Conservation (phyloP, 2,329 filamentous ascomycete species). For the Fusarium chlamydosporum region DNA sequence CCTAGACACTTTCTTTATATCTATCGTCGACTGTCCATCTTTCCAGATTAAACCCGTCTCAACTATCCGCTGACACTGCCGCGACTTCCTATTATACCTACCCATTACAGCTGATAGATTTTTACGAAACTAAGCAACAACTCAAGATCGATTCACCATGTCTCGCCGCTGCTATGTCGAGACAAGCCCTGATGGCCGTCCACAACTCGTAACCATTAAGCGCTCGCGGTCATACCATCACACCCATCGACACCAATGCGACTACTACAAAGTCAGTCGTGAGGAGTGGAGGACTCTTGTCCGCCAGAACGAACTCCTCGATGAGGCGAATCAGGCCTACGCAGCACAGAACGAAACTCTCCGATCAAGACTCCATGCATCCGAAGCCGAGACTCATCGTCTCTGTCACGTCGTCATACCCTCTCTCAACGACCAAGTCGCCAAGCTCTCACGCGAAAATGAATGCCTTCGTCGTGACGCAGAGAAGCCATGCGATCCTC, state of each 20-base stretch:
- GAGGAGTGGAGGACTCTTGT: constrained; percentile 58
- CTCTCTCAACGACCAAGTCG: constrained; percentile 57
- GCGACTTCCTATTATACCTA: constrained; percentile 2
- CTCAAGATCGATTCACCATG: constrained; percentile 47
- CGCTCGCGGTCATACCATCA: constrained; percentile 57
- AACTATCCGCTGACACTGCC: constrained; percentile 6
- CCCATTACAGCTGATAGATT: constrained; percentile 2
- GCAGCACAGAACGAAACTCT: constrained; percentile 53
- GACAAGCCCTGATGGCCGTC: constrained; percentile 53
- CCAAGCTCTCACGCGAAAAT: constrained; percentile 57
- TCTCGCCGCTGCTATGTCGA: constrained; percentile 57
- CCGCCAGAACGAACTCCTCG: constrained; percentile 55
- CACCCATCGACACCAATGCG: constrained; percentile 52
- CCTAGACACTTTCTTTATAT: constrained; percentile 31
- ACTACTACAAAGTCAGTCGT: constrained; percentile 55
- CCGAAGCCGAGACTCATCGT: constrained; percentile 56
- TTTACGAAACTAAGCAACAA: constrained; percentile 1
- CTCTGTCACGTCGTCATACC: constrained; percentile 54
- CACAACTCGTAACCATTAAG: constrained; percentile 59
- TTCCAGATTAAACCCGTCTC: constrained; percentile 7
- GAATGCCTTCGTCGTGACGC: constrained; percentile 57
- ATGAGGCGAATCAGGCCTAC: constrained; percentile 56
- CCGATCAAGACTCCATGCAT: constrained; percentile 54
- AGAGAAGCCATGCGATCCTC: constrained; percentile 52
- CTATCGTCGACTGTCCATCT: constrained; percentile 13